These are phyloP conservation scores for Synchytrium microbalum DNA, from an alignment of 371 early-diverging fungal species.

Conservation along the genomic window DNA sequence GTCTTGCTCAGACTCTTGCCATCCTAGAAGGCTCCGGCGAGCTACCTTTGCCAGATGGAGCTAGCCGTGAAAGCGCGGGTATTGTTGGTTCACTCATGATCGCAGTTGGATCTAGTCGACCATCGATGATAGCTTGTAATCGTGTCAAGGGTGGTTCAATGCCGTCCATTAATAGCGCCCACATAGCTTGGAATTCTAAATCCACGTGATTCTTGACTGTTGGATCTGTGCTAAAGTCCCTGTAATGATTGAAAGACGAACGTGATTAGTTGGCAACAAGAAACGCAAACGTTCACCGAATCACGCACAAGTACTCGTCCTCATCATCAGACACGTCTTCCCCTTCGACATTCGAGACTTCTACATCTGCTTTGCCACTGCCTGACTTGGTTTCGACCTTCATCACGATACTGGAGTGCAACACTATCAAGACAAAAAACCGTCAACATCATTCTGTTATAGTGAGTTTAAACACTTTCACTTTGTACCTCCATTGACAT, in stretches of 20 bases:
- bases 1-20: neutral
- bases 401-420: neutral
- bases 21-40: neutral
- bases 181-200: conserved; percentile 27
- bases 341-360: neutral
- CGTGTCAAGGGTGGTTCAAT: conserved; percentile 15
- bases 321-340: neutral
- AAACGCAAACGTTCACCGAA: too few relatives aligned
- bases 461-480: too few relatives aligned
- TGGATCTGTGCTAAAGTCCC: conserved; percentile 21
- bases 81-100: neutral
- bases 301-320: too few relatives aligned
- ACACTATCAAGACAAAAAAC: too few relatives aligned
- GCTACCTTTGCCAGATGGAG: neutral
- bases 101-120: neutral
- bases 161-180: conserved; percentile 20
- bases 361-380: neutral
- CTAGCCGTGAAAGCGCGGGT: neutral
- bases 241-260: too few relatives aligned
- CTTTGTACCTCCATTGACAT: conserved; percentile 27
- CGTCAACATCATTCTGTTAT: too few relatives aligned
- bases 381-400: neutral
- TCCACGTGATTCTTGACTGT: conserved; percentile 24
- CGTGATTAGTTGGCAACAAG: too few relatives aligned
- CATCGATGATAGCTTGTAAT: conserved; percentile 1